phyloP scores from a whole-genome alignment of 805 yeast genomes.

The Saccharomycopsis sp. region DNA sequence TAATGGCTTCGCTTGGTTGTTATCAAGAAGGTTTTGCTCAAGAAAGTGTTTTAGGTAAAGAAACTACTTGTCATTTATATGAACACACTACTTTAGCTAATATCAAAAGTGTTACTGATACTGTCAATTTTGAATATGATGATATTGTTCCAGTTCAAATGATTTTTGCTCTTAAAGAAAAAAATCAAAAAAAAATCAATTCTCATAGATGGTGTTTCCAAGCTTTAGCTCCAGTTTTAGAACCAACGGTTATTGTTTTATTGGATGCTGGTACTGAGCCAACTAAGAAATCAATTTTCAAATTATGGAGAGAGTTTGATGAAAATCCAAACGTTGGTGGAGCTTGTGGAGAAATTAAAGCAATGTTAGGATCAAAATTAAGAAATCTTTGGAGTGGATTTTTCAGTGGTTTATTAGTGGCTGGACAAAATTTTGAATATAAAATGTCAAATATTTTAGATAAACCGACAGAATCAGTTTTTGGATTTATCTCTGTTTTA shows the following conservation, averaged over 20 bases:
- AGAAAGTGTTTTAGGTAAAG: conserved; percentile 45
- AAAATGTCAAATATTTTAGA: conserved; percentile 58
- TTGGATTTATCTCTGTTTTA: conserved; percentile 54
- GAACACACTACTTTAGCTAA: conserved; percentile 57
- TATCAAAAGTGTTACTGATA: conserved; percentile 32
- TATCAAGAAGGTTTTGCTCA: conserved; percentile 60
- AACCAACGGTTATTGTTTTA: conserved; percentile 47
- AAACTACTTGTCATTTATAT: conserved; percentile 54
- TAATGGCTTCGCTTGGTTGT: conserved; percentile 53
- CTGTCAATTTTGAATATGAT: conserved; percentile 42
- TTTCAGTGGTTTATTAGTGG: conserved; percentile 30
- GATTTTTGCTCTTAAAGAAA: conserved; percentile 50
- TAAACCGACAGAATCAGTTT: conserved; percentile 54
- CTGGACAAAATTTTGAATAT: conserved; percentile 58
- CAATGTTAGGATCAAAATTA: conserved; percentile 38
- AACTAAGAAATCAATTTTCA: conserved; percentile 41
- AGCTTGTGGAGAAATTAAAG: conserved; percentile 64
- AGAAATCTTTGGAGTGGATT: conserved; percentile 43
- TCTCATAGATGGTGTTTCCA: conserved; percentile 65
- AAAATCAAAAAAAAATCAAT: conserved; percentile 54
- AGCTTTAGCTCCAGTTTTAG: conserved; percentile 45
- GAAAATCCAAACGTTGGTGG: conserved; percentile 52
- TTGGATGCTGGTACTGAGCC: conserved; percentile 63
- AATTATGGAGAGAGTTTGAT: conserved; percentile 56
- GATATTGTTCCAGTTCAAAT: conserved; percentile 54